phyloP scores from a whole-genome alignment of 305 asterid species.

The Ilex paraguariensis region DNA sequence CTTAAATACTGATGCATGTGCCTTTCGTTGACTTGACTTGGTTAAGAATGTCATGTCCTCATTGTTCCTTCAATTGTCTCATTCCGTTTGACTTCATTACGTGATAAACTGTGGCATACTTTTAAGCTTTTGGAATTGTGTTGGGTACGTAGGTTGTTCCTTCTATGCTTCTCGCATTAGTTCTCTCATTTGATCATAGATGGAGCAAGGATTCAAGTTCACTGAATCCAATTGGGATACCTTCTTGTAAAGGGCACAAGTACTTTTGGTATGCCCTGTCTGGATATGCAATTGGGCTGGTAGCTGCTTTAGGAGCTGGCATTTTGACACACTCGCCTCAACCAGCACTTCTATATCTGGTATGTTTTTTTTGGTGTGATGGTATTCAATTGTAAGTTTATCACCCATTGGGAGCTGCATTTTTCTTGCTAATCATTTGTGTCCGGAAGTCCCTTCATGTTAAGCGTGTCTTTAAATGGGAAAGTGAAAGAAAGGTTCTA shows the following conservation, averaged over 20 bases:
- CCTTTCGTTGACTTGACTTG: too few species aligned
- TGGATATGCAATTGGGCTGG: constrained; percentile 76
- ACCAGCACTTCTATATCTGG: constrained; percentile 94
- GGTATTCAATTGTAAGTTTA: too few species aligned
- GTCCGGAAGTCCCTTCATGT: too few species aligned
- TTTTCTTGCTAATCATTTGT: too few species aligned
- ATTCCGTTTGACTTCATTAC: too few species aligned
- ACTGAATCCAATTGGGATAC: constrained; percentile 20
- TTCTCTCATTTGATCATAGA: constrained; percentile 78
- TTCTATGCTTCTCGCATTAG: constrained; percentile 91
- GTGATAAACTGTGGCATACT: too few species aligned
- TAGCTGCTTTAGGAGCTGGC: constrained; percentile 88
- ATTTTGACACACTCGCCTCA: constrained; percentile 86
- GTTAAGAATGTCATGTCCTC: too few species aligned
- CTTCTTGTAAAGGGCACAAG: constrained; percentile 48
- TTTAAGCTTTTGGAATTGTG: background rate
- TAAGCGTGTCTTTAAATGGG: too few species aligned
- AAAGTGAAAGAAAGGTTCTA: too few species aligned
- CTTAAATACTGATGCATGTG: too few species aligned
- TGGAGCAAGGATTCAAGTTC: constrained; percentile 40
- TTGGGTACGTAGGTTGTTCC: constrained; percentile 81
- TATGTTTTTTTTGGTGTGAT: constrained; percentile 68
- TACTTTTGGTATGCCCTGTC: constrained; percentile 71
- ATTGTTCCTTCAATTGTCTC: too few species aligned
- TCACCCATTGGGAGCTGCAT: too few species aligned